Conservation (phyloP, 2,329 filamentous ascomycete species). For the Anisogramma anomala region DNA sequence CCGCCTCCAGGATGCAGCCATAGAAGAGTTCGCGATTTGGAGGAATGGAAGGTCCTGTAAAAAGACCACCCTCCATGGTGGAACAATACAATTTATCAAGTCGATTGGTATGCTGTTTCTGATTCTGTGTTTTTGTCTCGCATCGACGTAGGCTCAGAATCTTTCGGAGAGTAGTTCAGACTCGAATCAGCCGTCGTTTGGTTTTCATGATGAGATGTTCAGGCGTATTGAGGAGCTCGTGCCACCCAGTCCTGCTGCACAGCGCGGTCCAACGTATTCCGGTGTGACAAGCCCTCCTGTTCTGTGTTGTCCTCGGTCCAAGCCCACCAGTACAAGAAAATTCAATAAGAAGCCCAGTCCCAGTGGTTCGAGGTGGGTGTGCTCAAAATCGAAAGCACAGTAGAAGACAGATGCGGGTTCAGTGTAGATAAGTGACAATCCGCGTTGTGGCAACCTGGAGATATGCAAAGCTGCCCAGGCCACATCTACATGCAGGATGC, state of each 20-base stretch:
- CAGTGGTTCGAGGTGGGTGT: too few relatives aligned
- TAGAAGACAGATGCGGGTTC: too few relatives aligned
- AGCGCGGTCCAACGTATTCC: too few relatives aligned
- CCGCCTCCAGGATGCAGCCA: slow-evolving; percentile 44
- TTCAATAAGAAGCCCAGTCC: too few relatives aligned
- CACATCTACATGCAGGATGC: slow-evolving; percentile 3
- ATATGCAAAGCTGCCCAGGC: slow-evolving; percentile 1
- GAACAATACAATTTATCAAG: background rate
- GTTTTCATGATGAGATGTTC: slow-evolving; percentile 1
- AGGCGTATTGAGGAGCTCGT: too few relatives aligned
- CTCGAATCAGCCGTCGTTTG: slow-evolving; percentile 1
- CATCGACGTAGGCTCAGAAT: background rate
- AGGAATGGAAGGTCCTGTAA: slow-evolving; percentile 5
- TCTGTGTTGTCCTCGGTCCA: background rate
- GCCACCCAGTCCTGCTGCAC: too few relatives aligned
- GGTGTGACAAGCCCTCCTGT: too few relatives aligned
- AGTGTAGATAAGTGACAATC: too few relatives aligned
- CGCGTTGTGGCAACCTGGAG: background rate
- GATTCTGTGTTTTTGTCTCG: background rate
- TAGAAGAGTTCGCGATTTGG: slow-evolving; percentile 28
- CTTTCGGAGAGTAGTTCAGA: background rate
- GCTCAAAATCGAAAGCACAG: too few relatives aligned
- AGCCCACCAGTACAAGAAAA: background rate
- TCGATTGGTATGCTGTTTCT: background rate
- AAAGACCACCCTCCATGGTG: slow-evolving; percentile 10